These are phyloP conservation scores for Limnanthes douglasii DNA, from an alignment of 345 rosid genomes.

Conservation along the genomic window DNA sequence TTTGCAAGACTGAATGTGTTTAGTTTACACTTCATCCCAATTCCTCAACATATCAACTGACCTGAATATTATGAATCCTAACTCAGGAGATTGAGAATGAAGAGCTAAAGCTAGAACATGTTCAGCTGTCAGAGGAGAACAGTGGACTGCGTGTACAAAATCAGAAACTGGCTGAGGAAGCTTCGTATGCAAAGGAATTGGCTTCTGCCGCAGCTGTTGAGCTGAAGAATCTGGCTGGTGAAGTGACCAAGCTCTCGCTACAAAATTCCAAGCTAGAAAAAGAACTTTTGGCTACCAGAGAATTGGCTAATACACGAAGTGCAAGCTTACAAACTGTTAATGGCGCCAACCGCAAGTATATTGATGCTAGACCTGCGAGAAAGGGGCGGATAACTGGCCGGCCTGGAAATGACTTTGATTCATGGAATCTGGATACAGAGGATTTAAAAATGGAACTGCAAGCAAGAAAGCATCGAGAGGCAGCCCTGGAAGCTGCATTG, in stretches of 20 bases:
- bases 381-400: conserved; percentile 47
- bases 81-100: conserved; percentile 77
- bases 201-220: conserved; percentile 99
- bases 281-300: conserved; percentile 62
- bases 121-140: conserved; percentile 78
- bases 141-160: conserved; percentile 80
- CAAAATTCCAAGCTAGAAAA: conserved; percentile 78
- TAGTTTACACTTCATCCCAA: not conserved
- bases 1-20: too few species aligned
- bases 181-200: conserved; percentile 91
- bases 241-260: conserved; percentile 79
- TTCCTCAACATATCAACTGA: conserved; percentile 1
- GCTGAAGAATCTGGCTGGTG: conserved; percentile 84
- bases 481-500: conserved; percentile 70
- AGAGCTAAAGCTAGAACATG: conserved; percentile 65
- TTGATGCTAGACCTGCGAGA: conserved; percentile 62
- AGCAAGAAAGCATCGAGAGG: conserved; percentile 83
- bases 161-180: conserved; percentile 87
- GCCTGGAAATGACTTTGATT: conserved; percentile 48
- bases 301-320: conserved; percentile 47
- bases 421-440: conserved; percentile 73
- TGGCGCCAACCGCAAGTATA: conserved; percentile 54
- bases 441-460: conserved; percentile 79
- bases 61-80: too few species aligned
- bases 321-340: conserved; percentile 21